phyloP scores from a whole-genome alignment of 2,329 filamentous ascomycete genomes.

The Thielaviopsis populi region DNA sequence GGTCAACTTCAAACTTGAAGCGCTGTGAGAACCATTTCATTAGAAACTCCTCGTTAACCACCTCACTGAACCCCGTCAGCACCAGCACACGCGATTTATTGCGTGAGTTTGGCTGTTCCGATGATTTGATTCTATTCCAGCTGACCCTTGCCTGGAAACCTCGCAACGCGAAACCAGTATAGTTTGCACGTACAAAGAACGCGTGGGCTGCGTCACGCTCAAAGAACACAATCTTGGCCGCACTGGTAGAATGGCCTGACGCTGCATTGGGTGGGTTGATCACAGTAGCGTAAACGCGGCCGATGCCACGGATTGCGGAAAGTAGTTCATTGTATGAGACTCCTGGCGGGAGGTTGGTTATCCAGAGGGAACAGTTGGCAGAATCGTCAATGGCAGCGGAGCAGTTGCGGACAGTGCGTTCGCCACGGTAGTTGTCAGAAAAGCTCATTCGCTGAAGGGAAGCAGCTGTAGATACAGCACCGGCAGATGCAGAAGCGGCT shows the following conservation, averaged over 20 bases:
- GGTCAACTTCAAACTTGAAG: slow-evolving; percentile 35
- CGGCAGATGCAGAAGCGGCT: not conserved
- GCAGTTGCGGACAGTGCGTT: slow-evolving; percentile 27
- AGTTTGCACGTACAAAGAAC: slow-evolving; percentile 20
- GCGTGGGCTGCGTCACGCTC: slow-evolving; percentile 26
- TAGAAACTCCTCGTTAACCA: slow-evolving; percentile 32
- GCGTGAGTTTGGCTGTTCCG: slow-evolving; percentile 20
- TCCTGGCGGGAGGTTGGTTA: slow-evolving; percentile 35
- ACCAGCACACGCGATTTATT: slow-evolving; percentile 34
- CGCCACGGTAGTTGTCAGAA: slow-evolving; percentile 28
- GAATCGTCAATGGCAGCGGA: slow-evolving; percentile 27
- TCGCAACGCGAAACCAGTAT: slow-evolving; percentile 26
- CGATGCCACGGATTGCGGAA: slow-evolving; percentile 28
- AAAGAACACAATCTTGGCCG: slow-evolving; percentile 38
- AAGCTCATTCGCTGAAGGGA: slow-evolving; percentile 19
- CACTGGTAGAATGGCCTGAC: slow-evolving; percentile 25
- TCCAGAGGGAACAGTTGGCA: slow-evolving; percentile 37
- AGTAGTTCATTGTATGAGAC: slow-evolving; percentile 32
- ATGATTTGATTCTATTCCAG: slow-evolving; percentile 35
- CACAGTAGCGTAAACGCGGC: slow-evolving; percentile 36
- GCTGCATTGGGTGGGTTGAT: slow-evolving; percentile 34
- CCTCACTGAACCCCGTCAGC: slow-evolving; percentile 30
- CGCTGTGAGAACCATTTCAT: slow-evolving; percentile 28
- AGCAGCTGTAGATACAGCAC: not conserved
- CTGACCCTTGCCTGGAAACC: slow-evolving; percentile 27